A percentile compares a stretch with the other conserved stretches of the same genome.
Conservation (phyloP, 2,329 filamentous ascomycete species). For the Septoria petroselini region DNA sequence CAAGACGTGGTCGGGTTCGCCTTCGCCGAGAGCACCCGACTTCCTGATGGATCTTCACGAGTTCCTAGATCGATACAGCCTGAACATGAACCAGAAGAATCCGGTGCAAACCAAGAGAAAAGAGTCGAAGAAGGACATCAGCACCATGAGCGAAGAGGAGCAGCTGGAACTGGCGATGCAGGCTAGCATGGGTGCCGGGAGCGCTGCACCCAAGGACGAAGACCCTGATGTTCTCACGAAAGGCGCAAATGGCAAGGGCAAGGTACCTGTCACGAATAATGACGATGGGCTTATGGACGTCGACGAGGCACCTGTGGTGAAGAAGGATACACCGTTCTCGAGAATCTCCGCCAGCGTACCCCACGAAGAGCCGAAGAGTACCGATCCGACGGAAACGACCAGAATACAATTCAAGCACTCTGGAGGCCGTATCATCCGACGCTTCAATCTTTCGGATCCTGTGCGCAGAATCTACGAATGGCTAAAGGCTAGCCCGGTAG, state of each 20-base stretch:
- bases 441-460: constrained; percentile 73
- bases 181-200: constrained; percentile 70
- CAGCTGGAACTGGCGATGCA: constrained; percentile 92
- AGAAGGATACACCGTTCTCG: constrained; percentile 53
- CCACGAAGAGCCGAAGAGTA: constrained; percentile 69
- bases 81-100: constrained; percentile 85
- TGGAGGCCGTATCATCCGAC: constrained; percentile 76
- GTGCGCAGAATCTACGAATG: constrained; percentile 90
- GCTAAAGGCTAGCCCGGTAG: constrained; percentile 83
- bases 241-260: constrained; percentile 53
- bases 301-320: constrained; percentile 16
- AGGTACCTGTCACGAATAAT: constrained; percentile 46
- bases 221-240: constrained; percentile 90
- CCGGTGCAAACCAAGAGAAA: constrained; percentile 78
- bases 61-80: constrained; percentile 94
- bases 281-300: constrained; percentile 23
- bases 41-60: constrained; percentile 91
- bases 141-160: constrained; percentile 92
- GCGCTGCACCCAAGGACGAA: constrained; percentile 54
- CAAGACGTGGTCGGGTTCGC: constrained; percentile 87
- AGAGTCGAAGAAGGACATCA: constrained; percentile 66
- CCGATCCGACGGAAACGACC: constrained; percentile 66
- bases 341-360: constrained; percentile 68
- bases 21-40: constrained; percentile 70
- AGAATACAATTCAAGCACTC: constrained; percentile 91